These are phyloP conservation scores for Cutaneotrichosporon daszewskae DNA, from an alignment of 1,284 basidiomycete genomes.

Conservation along the genomic window DNA sequence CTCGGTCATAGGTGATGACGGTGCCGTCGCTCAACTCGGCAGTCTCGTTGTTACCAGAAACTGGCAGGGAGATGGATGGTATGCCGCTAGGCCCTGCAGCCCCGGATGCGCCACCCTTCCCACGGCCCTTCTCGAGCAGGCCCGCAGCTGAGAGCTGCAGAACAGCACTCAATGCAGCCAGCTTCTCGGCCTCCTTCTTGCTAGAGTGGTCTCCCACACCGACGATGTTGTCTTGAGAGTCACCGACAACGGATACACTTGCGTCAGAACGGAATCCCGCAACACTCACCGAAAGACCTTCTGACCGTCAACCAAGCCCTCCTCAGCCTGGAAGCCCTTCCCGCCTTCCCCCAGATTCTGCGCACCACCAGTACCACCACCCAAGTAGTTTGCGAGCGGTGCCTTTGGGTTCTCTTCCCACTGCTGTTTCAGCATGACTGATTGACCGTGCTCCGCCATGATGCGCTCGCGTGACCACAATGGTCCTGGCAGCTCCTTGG, in stretches of 20 bases:
- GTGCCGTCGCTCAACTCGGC: slow-evolving; percentile 61
- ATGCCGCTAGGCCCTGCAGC: slow-evolving; percentile 6
- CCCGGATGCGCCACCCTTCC: slow-evolving; percentile 4
- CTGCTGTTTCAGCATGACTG: slow-evolving; percentile 31
- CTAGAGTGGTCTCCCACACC: slow-evolving; percentile 60
- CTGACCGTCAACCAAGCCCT: slow-evolving; percentile 30
- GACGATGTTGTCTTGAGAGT: slow-evolving; percentile 29
- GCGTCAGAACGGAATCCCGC: background rate
- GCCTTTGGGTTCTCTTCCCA: slow-evolving; percentile 46
- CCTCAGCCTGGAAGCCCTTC: slow-evolving; percentile 23
- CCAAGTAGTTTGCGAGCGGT: slow-evolving; percentile 43
- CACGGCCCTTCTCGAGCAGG: slow-evolving; percentile 38
- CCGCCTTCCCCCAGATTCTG: slow-evolving; percentile 23
- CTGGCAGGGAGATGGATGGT: slow-evolving; percentile 16
- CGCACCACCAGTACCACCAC: slow-evolving; percentile 28
- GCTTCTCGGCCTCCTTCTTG: slow-evolving; percentile 65
- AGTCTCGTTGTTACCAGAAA: slow-evolving; percentile 3
- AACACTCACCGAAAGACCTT: slow-evolving; percentile 30
- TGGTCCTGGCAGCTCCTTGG: slow-evolving; percentile 21
- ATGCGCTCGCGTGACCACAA: slow-evolving; percentile 29
- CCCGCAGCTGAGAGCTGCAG: slow-evolving; percentile 62
- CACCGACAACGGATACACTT: slow-evolving; percentile 35
- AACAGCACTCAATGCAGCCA: slow-evolving; percentile 67
- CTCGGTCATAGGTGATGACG: slow-evolving; percentile 64
- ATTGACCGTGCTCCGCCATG: slow-evolving; percentile 15